Evolutionary conservation across 345 rosid genomes (phyloP).

Genomic region (Heritiera littoralis): DNA sequence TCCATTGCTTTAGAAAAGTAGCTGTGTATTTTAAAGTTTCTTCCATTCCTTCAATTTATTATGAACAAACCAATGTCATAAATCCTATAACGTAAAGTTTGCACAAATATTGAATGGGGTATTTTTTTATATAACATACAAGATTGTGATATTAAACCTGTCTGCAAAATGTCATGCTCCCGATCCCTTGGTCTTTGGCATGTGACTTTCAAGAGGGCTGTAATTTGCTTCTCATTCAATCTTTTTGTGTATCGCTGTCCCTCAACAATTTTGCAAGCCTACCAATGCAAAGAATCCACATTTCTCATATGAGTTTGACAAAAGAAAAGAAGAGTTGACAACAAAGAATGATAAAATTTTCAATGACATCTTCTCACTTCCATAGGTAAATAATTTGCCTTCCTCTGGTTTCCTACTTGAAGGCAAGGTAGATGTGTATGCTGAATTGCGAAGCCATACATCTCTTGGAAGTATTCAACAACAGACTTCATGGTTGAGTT

Average conservation of each 20-base stretch:
- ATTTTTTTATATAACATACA: not conserved
- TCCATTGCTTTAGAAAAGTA: not conserved
- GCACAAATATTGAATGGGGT: not conserved
- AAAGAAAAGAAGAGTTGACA: not conserved
- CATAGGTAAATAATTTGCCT: slow-evolving; percentile 99
- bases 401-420: slow-evolving; percentile 97
- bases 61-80: not conserved
- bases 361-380: slow-evolving; percentile 51
- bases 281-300: slow-evolving; percentile 16
- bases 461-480: slow-evolving; percentile 94
- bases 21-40: slow-evolving; percentile 4
- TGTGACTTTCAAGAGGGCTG: slow-evolving; percentile 86
- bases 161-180: slow-evolving; percentile 83
- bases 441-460: slow-evolving; percentile 94
- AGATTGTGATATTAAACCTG: slow-evolving; percentile 19
- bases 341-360: not conserved
- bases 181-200: slow-evolving; percentile 97
- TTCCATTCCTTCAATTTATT: not conserved
- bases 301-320: slow-evolving; percentile 10
- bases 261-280: slow-evolving; percentile 99
- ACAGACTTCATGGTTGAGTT: slow-evolving; percentile 92
- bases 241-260: slow-evolving; percentile 95
- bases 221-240: slow-evolving; percentile 92
- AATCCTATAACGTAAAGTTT: not conserved
- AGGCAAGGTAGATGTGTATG: slow-evolving; percentile 96